phyloP scores from a whole-genome alignment of 1,139 yeast genomes.

The Blastobotrys illinoisensis region DNA sequence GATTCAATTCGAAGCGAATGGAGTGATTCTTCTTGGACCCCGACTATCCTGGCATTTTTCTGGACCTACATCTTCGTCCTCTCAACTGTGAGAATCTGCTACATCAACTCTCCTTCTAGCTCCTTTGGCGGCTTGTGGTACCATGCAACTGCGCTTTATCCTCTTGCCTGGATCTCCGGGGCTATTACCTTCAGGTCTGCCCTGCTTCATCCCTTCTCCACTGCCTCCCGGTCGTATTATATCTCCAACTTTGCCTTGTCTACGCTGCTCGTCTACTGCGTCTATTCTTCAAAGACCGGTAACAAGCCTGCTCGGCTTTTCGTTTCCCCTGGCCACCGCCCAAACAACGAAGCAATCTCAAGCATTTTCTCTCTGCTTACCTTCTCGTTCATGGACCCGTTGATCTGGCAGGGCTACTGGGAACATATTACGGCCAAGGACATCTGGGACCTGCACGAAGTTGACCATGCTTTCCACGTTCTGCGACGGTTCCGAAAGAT shows the following conservation, averaged over 20 bases:
- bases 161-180: conserved; percentile 48
- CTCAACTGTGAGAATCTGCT: conserved; percentile 47
- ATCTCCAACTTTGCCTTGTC: conserved; percentile 32
- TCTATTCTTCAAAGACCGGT: conserved; percentile 62
- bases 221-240: conserved; percentile 32
- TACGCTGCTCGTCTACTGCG: conserved; percentile 42
- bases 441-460: conserved; percentile 78
- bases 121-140: conserved; percentile 51
- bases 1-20: conserved; percentile 27
- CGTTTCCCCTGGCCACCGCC: conserved; percentile 39
- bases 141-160: conserved; percentile 56
- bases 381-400: conserved; percentile 70
- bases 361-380: conserved; percentile 56
- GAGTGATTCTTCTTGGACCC: conserved; percentile 16
- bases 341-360: conserved; percentile 72
- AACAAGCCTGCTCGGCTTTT: conserved; percentile 37
- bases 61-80: conserved; percentile 55
- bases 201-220: conserved; percentile 42
- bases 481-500: conserved; percentile 47
- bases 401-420: conserved; percentile 64
- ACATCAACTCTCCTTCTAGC: conserved; percentile 33
- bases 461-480: conserved; percentile 72
- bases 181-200: conserved; percentile 61
- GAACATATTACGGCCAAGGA: conserved; percentile 52
- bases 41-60: conserved; percentile 25